Percentiles rank a stretch among this genome's conserved stretches.
Evolutionary conservation across 208 protist genomes (phyloP).

Genomic region (Crithidia thermophila): DNA sequence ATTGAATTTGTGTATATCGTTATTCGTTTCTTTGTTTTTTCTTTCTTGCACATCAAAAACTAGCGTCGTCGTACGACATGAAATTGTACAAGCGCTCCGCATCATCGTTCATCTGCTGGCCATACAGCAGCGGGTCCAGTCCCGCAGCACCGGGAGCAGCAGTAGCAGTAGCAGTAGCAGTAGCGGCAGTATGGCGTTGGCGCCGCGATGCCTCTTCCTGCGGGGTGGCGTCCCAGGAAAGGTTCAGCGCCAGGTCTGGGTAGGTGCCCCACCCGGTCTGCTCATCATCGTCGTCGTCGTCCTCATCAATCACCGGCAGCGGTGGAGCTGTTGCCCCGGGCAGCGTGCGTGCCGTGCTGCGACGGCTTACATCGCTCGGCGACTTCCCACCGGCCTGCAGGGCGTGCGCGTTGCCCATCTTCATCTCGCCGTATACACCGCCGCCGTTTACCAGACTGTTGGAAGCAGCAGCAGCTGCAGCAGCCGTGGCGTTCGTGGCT

Average conservation of each 20-base stretch:
- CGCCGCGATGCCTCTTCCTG: background rate
- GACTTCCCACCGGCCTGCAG: background rate
- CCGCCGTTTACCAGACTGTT: too few relatives aligned
- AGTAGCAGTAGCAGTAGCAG: too few relatives aligned
- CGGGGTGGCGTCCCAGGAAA: background rate
- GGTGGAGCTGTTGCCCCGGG: background rate
- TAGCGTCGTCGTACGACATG: constrained; percentile 23
- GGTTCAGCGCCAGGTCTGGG: constrained; percentile 21
- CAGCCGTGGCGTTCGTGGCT: background rate
- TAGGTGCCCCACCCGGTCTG: constrained; percentile 20
- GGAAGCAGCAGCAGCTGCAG: background rate
- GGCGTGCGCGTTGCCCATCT: background rate
- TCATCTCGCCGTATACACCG: background rate
- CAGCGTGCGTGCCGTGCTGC: constrained; percentile 18
- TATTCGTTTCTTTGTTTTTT: too few relatives aligned
- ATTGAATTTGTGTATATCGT: too few relatives aligned
- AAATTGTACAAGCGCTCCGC: constrained; percentile 23
- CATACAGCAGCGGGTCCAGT: constrained; percentile 6
- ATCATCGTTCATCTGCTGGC: constrained; percentile 10
- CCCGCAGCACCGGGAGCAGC: too few relatives aligned
- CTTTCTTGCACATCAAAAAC: too few relatives aligned
- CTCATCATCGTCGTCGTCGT: constrained; percentile 20
- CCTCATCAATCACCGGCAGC: background rate
- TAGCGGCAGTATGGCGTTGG: background rate
- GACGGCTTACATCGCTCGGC: constrained; percentile 5